Conservation (phyloP, 2,329 filamentous ascomycete species). For the Hymenoscyphus occultus region DNA sequence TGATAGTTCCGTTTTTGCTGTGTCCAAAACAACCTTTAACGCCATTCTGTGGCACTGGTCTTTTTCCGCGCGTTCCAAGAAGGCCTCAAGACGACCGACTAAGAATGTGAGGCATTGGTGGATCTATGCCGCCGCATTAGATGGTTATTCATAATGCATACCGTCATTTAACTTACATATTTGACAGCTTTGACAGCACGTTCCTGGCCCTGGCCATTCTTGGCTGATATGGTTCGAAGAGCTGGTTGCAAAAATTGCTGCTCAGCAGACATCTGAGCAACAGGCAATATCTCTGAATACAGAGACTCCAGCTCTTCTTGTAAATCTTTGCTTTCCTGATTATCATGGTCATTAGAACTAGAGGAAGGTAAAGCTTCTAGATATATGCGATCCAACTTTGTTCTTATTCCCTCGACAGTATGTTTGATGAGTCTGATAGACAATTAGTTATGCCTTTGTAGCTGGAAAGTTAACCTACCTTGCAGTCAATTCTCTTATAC, state of each 20-base stretch:
- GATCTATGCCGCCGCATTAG: slow-evolving; percentile 40
- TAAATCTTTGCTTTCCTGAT: slow-evolving; percentile 47
- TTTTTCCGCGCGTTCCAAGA: slow-evolving; percentile 44
- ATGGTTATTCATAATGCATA: neutral
- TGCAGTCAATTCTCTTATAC: slow-evolving; percentile 57
- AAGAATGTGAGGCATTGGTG: slow-evolving; percentile 52
- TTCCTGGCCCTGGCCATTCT: slow-evolving; percentile 43
- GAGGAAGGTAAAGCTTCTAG: slow-evolving; percentile 43
- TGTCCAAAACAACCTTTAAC: slow-evolving; percentile 41
- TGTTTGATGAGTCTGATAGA: slow-evolving; percentile 51
- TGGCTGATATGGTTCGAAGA: slow-evolving; percentile 44
- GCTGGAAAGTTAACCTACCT: slow-evolving; percentile 38
- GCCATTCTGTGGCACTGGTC: slow-evolving; percentile 46
- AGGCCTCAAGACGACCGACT: slow-evolving; percentile 44
- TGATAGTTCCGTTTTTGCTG: slow-evolving; percentile 45
- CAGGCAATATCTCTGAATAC: slow-evolving; percentile 65
- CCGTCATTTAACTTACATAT: slow-evolving; percentile 44
- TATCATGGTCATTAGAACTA: slow-evolving; percentile 15
- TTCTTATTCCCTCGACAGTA: slow-evolving; percentile 53
- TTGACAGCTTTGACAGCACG: slow-evolving; percentile 47
- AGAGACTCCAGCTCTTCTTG: slow-evolving; percentile 67
- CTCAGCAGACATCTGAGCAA: slow-evolving; percentile 69
- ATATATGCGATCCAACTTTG: slow-evolving; percentile 54
- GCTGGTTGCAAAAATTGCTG: slow-evolving; percentile 65
- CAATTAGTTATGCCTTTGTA: neutral